phyloP scores from a whole-genome alignment of 1,284 basidiomycete species.

The Irpex sp. region DNA sequence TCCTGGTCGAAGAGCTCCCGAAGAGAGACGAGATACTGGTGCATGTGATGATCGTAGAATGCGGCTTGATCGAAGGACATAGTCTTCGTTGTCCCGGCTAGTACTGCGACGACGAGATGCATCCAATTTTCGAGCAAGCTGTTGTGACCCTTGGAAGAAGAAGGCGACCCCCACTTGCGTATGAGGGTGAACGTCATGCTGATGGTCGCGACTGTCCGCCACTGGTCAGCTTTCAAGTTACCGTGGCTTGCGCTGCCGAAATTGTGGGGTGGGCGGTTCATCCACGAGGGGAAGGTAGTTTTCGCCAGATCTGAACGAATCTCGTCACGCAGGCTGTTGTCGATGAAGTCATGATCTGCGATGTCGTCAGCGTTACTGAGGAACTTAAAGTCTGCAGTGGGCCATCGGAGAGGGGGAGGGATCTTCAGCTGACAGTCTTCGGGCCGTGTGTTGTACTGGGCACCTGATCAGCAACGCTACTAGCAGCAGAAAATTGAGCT shows the following conservation, averaged over 20 bases:
- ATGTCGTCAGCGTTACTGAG: neutral
- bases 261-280: conserved; percentile 12
- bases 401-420: neutral
- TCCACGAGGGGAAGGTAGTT: conserved; percentile 19
- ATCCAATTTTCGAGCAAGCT: conserved; percentile 20
- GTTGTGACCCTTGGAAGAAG: neutral
- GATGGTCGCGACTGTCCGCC: conserved; percentile 17
- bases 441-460: neutral
- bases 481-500: neutral
- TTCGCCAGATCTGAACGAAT: conserved; percentile 14
- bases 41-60: conserved; percentile 11
- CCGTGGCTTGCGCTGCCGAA: conserved; percentile 17
- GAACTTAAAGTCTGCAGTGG: neutral
- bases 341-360: neutral
- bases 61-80: conserved; percentile 6
- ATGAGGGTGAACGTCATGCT: conserved; percentile 17
- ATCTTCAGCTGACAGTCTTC: neutral
- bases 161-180: conserved; percentile 10
- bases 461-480: neutral
- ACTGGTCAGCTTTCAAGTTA: conserved; percentile 24
- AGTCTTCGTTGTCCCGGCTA: conserved; percentile 8
- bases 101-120: conserved; percentile 15
- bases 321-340: conserved; percentile 1
- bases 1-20: conserved; percentile 11
- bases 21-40: conserved; percentile 12